A percentile compares a stretch with the other conserved stretches of the same genome.
These are phyloP conservation scores for Ustilago vetiveriae DNA, from an alignment of 1,284 basidiomycete genomes.

Conservation along the genomic window DNA sequence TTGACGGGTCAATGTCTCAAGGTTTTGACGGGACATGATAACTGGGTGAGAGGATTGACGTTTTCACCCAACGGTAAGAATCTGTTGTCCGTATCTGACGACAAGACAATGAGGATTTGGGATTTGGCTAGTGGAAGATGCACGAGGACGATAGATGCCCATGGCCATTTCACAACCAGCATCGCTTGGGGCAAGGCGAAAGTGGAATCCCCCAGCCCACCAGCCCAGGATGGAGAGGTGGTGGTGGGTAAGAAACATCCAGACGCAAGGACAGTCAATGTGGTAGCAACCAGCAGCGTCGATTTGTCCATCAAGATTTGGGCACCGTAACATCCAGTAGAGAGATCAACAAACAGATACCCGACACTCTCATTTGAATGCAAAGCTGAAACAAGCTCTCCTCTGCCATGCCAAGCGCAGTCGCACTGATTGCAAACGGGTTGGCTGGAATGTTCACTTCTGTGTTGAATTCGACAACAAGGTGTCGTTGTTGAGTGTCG, in stretches of 20 bases:
- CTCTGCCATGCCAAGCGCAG: no score
- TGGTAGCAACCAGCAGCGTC: conserved; percentile 62
- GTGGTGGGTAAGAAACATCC: conserved; percentile 7
- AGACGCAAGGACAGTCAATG: conserved; percentile 58
- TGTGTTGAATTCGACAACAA: no score
- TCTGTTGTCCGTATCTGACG: conserved; percentile 85
- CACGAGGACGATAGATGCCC: conserved; percentile 83
- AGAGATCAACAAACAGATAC: background rate
- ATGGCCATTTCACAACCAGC: conserved; percentile 78
- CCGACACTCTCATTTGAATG: background rate
- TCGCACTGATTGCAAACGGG: no score
- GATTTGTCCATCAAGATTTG: conserved; percentile 61
- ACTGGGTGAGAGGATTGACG: conserved; percentile 59
- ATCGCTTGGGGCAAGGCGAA: conserved; percentile 64
- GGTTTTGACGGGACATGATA: conserved; percentile 69
- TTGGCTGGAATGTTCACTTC: no score
- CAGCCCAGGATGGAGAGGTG: conserved; percentile 43
- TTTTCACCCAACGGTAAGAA: conserved; percentile 74
- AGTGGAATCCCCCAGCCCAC: conserved; percentile 44
- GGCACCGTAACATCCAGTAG: conserved; percentile 56
- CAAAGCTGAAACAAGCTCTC: no score
- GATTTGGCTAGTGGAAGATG: conserved; percentile 83
- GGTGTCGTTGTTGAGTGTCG: no score
- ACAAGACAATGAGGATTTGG: conserved; percentile 90
- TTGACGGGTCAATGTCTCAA: conserved; percentile 78